Percentiles rank a stretch among this genome's conserved stretches.
Evolutionary conservation across 495 filamentous ascomycete species (phyloP).

Genomic region (Bathelium albidoporum): DNA sequence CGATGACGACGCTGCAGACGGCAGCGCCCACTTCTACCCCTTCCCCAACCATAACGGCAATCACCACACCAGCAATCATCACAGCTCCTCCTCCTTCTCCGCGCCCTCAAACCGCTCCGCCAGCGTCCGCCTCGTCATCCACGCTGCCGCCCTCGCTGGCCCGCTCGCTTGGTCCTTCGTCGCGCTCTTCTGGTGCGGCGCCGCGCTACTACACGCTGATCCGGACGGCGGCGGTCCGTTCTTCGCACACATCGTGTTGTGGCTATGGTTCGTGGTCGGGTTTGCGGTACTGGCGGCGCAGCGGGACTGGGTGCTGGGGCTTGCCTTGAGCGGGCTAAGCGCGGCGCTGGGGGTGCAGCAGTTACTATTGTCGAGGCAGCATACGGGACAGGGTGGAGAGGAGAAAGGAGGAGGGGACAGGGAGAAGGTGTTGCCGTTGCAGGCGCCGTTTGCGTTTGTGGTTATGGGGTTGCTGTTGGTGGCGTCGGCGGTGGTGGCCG

Average conservation of each 20-base stretch:
- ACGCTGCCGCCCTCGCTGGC: slow-evolving; percentile 60
- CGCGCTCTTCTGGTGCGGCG: slow-evolving; percentile 78
- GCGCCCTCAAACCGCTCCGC: no score
- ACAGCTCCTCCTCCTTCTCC: no score
- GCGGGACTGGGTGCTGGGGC: slow-evolving; percentile 77
- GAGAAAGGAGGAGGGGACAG: no score
- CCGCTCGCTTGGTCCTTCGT: slow-evolving; percentile 78
- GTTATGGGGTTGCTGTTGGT: slow-evolving; percentile 69
- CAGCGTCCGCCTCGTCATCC: slow-evolving; percentile 40
- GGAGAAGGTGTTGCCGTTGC: slow-evolving; percentile 61
- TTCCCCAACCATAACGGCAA: no score
- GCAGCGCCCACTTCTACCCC: no score
- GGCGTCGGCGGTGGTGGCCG: slow-evolving; percentile 49
- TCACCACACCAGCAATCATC: no score
- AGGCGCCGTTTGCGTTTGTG: slow-evolving; percentile 86
- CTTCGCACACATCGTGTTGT: slow-evolving; percentile 76
- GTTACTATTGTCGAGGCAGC: no score
- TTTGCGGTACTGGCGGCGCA: slow-evolving; percentile 56
- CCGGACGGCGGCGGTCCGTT: slow-evolving; percentile 56
- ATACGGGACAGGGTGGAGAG: no score
- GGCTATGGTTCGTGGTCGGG: slow-evolving; percentile 67
- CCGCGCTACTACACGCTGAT: slow-evolving; percentile 56
- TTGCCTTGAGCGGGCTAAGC: slow-evolving; percentile 56
- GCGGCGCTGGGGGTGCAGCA: not conserved
- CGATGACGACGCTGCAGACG: no score